Evolutionary conservation across 306 rosid genomes (phyloP).

Genomic region (Citrullus colocynthis): DNA sequence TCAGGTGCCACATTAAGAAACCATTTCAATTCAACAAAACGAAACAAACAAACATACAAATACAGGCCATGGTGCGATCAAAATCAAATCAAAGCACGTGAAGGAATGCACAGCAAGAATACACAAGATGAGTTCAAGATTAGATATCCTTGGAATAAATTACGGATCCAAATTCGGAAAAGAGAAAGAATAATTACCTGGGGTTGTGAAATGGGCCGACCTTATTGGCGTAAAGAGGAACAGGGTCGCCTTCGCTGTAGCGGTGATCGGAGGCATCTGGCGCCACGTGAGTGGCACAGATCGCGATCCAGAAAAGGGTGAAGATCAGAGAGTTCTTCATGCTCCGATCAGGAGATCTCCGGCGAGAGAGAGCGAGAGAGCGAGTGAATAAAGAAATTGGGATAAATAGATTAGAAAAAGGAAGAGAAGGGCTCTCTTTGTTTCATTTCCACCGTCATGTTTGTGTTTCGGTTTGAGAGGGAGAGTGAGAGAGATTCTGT

Average conservation of each 20-base stretch:
- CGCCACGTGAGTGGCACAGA: constrained; percentile 9
- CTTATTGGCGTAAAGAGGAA: constrained; percentile 37
- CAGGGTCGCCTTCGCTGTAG: constrained; percentile 28
- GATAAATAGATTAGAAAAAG: background rate
- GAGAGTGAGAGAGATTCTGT: background rate
- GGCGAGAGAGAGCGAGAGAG: background rate
- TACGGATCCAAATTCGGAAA: background rate
- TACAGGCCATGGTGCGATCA: background rate
- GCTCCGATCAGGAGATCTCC: background rate
- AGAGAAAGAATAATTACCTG: constrained; percentile 15
- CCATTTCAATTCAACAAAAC: background rate
- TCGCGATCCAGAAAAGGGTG: background rate
- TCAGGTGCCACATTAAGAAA: background rate
- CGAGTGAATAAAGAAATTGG: no score
- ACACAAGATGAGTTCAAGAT: background rate
- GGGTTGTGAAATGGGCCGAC: constrained; percentile 46
- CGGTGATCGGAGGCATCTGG: constrained; percentile 27
- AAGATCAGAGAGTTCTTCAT: background rate
- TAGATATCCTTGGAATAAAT: background rate
- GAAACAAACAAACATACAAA: background rate
- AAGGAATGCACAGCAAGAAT: background rate
- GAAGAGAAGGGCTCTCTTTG: background rate
- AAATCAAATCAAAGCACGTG: background rate
- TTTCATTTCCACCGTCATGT: background rate
- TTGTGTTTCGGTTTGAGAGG: background rate